These are phyloP conservation scores for Tetrapisispora fleetii DNA, from an alignment of 805 yeast species.

Conservation along the genomic window DNA sequence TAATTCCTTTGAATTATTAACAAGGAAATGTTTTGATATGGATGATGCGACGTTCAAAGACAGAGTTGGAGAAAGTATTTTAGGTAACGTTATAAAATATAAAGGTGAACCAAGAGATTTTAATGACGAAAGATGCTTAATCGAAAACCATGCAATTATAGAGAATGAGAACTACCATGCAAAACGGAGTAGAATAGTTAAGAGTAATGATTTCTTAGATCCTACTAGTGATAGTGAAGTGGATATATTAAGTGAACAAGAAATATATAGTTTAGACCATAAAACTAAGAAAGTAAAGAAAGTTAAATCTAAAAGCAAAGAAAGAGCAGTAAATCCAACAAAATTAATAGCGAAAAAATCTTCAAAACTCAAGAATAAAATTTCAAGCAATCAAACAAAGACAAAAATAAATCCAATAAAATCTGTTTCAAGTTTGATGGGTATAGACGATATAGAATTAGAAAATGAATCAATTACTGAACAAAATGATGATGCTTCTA, in stretches of 20 bases:
- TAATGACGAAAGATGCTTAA: conserved; percentile 59
- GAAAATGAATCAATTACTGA: not conserved
- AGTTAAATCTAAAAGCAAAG: not conserved
- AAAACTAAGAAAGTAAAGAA: conserved; percentile 8
- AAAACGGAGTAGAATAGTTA: conserved; percentile 20
- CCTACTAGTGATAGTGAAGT: conserved; percentile 12
- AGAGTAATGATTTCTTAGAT: conserved; percentile 7
- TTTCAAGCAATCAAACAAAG: not conserved
- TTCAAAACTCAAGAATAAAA: not conserved
- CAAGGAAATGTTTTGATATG: conserved; percentile 66
- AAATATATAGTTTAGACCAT: conserved; percentile 10
- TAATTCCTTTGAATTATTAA: conserved; percentile 74
- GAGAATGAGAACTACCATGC: conserved; percentile 27
- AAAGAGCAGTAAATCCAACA: conserved; percentile 2
- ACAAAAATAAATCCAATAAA: not conserved
- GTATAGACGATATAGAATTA: conserved; percentile 2
- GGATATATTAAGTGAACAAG: conserved; percentile 18
- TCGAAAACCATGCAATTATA: conserved; percentile 47
- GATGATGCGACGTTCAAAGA: conserved; percentile 54
- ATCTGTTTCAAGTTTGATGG: conserved; percentile 12
- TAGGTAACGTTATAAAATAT: conserved; percentile 71
- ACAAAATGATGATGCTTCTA: not conserved
- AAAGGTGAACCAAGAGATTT: conserved; percentile 69
- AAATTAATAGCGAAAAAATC: conserved; percentile 1
- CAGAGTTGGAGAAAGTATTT: conserved; percentile 59